Percentiles rank a stretch among this genome's conserved stretches.
Evolutionary conservation across 768 basidiomycete species (phyloP).

Genomic region (Harrya chromipes): DNA sequence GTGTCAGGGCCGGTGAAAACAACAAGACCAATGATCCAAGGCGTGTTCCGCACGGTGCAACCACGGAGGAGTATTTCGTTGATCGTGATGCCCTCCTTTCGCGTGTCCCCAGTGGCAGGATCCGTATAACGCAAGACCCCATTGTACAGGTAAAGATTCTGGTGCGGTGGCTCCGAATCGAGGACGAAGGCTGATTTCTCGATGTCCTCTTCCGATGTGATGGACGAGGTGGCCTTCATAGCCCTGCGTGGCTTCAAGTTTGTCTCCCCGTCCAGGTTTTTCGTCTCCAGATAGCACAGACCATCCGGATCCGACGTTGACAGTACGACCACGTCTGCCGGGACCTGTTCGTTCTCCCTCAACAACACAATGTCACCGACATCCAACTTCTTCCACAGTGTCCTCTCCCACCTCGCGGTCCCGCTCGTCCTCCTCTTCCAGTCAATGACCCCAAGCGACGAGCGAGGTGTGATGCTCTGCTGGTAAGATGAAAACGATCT

Average conservation of each 20-base stretch:
- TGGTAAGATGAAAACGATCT: slow-evolving; percentile 48
- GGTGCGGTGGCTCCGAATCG: slow-evolving; percentile 91
- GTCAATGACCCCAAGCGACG: slow-evolving; percentile 75
- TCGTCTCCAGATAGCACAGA: slow-evolving; percentile 94
- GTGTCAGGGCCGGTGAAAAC: slow-evolving; percentile 92
- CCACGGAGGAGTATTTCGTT: slow-evolving; percentile 93
- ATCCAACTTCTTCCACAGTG: slow-evolving; percentile 97
- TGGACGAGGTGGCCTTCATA: slow-evolving; percentile 68
- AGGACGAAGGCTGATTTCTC: slow-evolving; percentile 84
- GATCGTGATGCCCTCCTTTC: slow-evolving; percentile 74
- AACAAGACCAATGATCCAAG: slow-evolving; percentile 93
- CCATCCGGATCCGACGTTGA: slow-evolving; percentile 90
- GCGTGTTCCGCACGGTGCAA: slow-evolving; percentile 83
- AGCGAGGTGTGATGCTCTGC: slow-evolving; percentile 53
- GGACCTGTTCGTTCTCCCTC: slow-evolving; percentile 92
- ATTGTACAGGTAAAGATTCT: slow-evolving; percentile 89
- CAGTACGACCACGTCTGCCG: slow-evolving; percentile 91
- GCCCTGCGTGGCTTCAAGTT: slow-evolving; percentile 88
- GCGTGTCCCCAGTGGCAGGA: slow-evolving; percentile 44
- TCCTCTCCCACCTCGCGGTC: slow-evolving; percentile 87
- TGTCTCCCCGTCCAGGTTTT: slow-evolving; percentile 97
- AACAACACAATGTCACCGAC: slow-evolving; percentile 94
- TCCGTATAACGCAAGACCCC: slow-evolving; percentile 79
- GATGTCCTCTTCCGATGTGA: slow-evolving; percentile 84
- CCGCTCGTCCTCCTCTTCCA: slow-evolving; percentile 67